Percentiles rank a stretch among this genome's conserved stretches.
phyloP scores from a whole-genome alignment of 2,329 filamentous ascomycete genomes.

The Incumbomyces lentus region DNA sequence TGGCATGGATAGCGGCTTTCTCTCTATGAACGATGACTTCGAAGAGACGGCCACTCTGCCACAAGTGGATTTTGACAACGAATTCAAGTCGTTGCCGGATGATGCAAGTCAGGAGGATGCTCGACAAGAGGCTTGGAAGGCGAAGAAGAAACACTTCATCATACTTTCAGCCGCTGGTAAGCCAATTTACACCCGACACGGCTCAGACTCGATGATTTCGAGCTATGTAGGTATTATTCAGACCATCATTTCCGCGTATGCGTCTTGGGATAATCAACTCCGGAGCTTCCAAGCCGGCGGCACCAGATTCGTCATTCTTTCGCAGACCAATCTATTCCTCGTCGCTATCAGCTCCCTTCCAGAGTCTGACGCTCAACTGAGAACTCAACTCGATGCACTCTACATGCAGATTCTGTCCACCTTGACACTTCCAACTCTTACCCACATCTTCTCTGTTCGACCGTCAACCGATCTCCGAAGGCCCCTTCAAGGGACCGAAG shows the following conservation, averaged over 20 bases:
- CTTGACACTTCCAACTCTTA: constrained; percentile 75
- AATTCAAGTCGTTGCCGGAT: constrained; percentile 54
- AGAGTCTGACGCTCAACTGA: constrained; percentile 84
- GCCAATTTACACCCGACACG: constrained; percentile 92
- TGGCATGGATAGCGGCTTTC: constrained; percentile 12
- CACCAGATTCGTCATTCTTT: constrained; percentile 74
- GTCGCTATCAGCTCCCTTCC: constrained; percentile 84
- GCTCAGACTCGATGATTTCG: constrained; percentile 79
- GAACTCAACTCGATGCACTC: constrained; percentile 77
- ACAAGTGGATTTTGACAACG: constrained; percentile 51
- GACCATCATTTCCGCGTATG: constrained; percentile 95
- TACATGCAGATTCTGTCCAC: constrained; percentile 99
- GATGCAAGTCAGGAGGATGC: constrained; percentile 44
- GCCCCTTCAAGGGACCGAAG: constrained; percentile 83
- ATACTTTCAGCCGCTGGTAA: constrained; percentile 94
- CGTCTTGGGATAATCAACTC: constrained; percentile 65
- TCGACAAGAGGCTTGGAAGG: constrained; percentile 67
- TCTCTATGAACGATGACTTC: background rate
- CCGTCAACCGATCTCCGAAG: constrained; percentile 90
- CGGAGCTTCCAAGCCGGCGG: constrained; percentile 78
- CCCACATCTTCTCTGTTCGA: constrained; percentile 75
- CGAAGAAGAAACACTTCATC: constrained; percentile 93
- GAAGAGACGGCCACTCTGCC: constrained; percentile 44
- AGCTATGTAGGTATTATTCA: constrained; percentile 91
- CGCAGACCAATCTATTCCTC: constrained; percentile 79